phyloP scores from a whole-genome alignment of 257 asterid genomes.

The Solanum bulbocastanum region DNA sequence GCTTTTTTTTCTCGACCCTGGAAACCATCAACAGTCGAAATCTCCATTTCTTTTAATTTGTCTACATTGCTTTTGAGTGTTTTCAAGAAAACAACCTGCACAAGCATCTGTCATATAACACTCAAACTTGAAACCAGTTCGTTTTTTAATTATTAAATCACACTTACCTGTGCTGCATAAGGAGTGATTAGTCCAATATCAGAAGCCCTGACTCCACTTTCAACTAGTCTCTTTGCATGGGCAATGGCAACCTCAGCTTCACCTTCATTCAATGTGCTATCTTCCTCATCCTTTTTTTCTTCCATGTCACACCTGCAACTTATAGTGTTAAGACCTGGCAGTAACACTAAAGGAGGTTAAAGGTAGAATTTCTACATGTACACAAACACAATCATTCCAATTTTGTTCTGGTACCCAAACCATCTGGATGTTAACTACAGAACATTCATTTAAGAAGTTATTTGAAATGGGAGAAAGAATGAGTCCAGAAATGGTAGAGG shows the following conservation, averaged over 20 bases:
- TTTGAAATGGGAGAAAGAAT: not conserved
- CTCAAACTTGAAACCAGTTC: not conserved
- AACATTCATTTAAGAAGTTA: not conserved
- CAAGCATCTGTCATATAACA: not conserved
- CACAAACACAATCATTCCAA: not conserved
- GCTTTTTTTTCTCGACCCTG: slow-evolving; percentile 99
- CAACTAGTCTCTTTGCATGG: slow-evolving; percentile 84
- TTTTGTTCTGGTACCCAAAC: not conserved
- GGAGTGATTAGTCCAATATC: slow-evolving; percentile 86
- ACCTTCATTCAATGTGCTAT: slow-evolving; percentile 87
- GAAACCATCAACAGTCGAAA: slow-evolving; percentile 96
- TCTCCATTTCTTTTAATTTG: slow-evolving; percentile 75
- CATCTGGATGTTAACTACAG: not conserved
- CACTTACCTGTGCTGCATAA: slow-evolving; percentile 85
- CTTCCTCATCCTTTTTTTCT: slow-evolving; percentile 96
- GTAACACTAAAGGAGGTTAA: not conserved
- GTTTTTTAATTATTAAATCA: not conserved
- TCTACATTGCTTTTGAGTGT: slow-evolving; percentile 65
- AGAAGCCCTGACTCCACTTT: slow-evolving; percentile 71
- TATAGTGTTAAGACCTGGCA: not conserved
- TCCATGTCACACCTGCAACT: slow-evolving; percentile 87
- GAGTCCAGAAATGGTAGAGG: not conserved
- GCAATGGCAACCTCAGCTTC: slow-evolving; percentile 86
- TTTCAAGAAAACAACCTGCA: slow-evolving; percentile 77
- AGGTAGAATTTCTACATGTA: not conserved